A percentile compares a stretch with the other conserved stretches of the same genome.
Evolutionary conservation across 2,329 filamentous ascomycete species (phyloP).

Genomic region (Huntiella bhutanensis): DNA sequence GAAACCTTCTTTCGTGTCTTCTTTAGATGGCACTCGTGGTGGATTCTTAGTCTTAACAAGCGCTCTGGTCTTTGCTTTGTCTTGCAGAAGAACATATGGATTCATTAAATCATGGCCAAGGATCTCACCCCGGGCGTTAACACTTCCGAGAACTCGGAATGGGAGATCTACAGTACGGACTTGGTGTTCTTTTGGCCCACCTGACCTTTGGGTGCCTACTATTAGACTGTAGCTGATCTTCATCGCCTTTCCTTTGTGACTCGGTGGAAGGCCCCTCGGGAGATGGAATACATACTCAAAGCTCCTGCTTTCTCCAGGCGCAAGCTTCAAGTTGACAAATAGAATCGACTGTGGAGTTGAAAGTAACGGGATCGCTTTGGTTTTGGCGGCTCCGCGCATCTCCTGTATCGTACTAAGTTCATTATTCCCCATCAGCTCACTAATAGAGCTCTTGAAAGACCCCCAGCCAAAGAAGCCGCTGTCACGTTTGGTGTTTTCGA

Average conservation of each 20-base stretch:
- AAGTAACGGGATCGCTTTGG: slow-evolving; percentile 75
- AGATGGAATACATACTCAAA: slow-evolving; percentile 77
- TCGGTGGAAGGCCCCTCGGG: slow-evolving; percentile 76
- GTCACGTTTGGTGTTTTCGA: slow-evolving; percentile 54
- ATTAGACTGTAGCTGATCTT: slow-evolving; percentile 85
- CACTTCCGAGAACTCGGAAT: slow-evolving; percentile 81
- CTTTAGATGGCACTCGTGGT: slow-evolving; percentile 15
- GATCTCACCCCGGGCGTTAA: slow-evolving; percentile 74
- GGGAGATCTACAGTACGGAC: slow-evolving; percentile 83
- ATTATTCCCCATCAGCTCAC: slow-evolving; percentile 65
- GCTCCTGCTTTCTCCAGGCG: slow-evolving; percentile 70
- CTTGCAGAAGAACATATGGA: slow-evolving; percentile 74
- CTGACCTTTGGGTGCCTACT: slow-evolving; percentile 76
- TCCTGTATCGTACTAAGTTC: slow-evolving; percentile 89
- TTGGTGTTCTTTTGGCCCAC: slow-evolving; percentile 58
- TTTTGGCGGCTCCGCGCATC: slow-evolving; percentile 74
- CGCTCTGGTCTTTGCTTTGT: slow-evolving; percentile 43
- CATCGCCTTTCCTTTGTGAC: slow-evolving; percentile 77
- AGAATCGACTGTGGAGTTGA: slow-evolving; percentile 89
- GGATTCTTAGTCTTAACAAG: slow-evolving; percentile 14
- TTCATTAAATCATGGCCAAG: slow-evolving; percentile 87
- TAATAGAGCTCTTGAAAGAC: slow-evolving; percentile 69
- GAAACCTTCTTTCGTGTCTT: slow-evolving; percentile 38
- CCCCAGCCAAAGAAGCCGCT: slow-evolving; percentile 76
- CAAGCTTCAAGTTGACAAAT: slow-evolving; percentile 79